A percentile compares a stretch with the other conserved stretches of the same genome.
Evolutionary conservation across 768 basidiomycete species (phyloP).

Genomic region (Leccinum rimulosum): DNA sequence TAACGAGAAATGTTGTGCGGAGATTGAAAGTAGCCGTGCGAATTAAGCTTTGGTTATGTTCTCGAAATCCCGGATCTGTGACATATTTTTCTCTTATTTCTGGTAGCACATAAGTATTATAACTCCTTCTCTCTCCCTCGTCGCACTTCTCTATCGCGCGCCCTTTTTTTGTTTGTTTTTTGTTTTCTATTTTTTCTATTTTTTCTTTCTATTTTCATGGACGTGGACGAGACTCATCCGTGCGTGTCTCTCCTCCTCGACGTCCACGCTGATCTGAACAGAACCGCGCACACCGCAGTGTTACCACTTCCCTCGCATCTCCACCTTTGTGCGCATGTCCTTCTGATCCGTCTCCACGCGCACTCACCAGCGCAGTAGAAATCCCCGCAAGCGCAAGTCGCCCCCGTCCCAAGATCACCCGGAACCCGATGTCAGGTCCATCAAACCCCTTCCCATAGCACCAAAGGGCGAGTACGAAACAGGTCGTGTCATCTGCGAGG

Average conservation of each 20-base stretch:
- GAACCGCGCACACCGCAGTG: slow-evolving; percentile 13
- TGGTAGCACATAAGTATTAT: slow-evolving; percentile 30
- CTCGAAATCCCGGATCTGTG: slow-evolving; percentile 40
- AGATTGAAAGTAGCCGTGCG: slow-evolving; percentile 34
- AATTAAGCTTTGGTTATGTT: slow-evolving; percentile 38
- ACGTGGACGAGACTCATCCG: slow-evolving; percentile 14
- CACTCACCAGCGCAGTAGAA: slow-evolving; percentile 22
- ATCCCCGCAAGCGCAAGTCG: slow-evolving; percentile 41
- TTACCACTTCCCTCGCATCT: slow-evolving; percentile 9
- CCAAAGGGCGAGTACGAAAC: slow-evolving; percentile 58
- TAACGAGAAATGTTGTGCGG: slow-evolving; percentile 29
- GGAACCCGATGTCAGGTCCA: slow-evolving; percentile 12
- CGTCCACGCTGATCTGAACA: slow-evolving; percentile 15
- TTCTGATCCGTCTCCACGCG: slow-evolving; percentile 18
- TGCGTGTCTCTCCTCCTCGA: slow-evolving; percentile 13
- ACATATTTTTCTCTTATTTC: slow-evolving; percentile 40
- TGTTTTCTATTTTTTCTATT: background rate
- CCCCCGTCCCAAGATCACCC: slow-evolving; percentile 27
- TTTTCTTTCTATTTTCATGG: slow-evolving; percentile 16
- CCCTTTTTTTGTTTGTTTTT: slow-evolving; percentile 5
- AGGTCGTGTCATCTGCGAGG: slow-evolving; percentile 64
- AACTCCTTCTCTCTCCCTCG: slow-evolving; percentile 26
- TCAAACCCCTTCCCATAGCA: slow-evolving; percentile 11
- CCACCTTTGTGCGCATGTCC: slow-evolving; percentile 20
- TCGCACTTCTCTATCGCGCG: slow-evolving; percentile 9